Evolutionary conservation across 805 yeast genomes (phyloP).

Genomic region (Ogataea thermomethanolica): DNA sequence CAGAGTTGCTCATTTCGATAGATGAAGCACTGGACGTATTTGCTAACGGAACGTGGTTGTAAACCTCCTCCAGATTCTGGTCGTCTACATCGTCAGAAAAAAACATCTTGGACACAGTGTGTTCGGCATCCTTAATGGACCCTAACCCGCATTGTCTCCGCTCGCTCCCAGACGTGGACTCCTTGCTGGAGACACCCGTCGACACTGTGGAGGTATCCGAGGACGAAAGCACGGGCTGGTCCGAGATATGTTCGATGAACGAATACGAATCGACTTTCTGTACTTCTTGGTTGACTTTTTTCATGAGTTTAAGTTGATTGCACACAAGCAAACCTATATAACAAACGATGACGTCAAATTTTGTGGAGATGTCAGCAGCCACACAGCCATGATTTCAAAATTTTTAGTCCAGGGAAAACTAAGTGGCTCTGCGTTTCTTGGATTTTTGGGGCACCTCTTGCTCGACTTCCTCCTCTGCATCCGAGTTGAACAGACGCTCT

Average conservation of each 20-base stretch:
- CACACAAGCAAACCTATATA: constrained; percentile 3
- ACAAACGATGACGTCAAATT: constrained; percentile 7
- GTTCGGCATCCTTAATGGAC: constrained; percentile 5
- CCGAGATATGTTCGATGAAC: constrained; percentile 16
- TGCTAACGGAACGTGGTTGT: constrained; percentile 23
- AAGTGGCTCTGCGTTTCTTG: constrained; percentile 9
- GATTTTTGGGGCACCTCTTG: neutral
- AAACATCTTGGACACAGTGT: constrained; percentile 25
- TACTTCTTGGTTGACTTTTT: constrained; percentile 1
- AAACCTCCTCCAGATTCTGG: constrained; percentile 19
- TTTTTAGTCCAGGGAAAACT: neutral
- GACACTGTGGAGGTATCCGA: constrained; percentile 13
- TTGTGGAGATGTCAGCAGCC: neutral
- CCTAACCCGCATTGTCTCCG: neutral
- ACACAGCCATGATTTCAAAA: constrained; percentile 1
- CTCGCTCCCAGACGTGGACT: constrained; percentile 2
- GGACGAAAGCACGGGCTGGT: constrained; percentile 9
- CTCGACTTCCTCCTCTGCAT: constrained; percentile 16
- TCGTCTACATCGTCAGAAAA: constrained; percentile 28
- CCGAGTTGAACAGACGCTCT: constrained; percentile 26
- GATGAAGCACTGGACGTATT: constrained; percentile 14
- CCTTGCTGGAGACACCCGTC: constrained; percentile 12
- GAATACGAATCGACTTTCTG: constrained; percentile 13
- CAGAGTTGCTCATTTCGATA: constrained; percentile 8
- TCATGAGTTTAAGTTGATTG: neutral